These are phyloP conservation scores for Helotiales sp. DNA, from an alignment of 2,329 filamentous ascomycete genomes.

Conservation along the genomic window DNA sequence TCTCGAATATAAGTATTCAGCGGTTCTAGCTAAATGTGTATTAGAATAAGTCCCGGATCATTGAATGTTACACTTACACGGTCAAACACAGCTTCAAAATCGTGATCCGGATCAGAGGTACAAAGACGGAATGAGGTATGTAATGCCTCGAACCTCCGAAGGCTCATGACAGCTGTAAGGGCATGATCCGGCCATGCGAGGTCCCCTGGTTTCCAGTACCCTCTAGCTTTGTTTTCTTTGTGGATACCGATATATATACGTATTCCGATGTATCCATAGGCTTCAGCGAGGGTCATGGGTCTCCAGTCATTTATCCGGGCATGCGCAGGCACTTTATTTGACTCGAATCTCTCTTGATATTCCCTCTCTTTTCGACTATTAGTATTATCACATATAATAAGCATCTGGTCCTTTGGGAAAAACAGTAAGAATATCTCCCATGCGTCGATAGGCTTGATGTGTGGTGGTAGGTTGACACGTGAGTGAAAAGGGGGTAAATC, in stretches of 20 bases:
- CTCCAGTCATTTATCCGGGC: background rate
- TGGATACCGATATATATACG: background rate
- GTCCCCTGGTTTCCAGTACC: background rate
- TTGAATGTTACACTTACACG: background rate
- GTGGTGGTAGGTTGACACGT: no score
- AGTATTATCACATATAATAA: background rate
- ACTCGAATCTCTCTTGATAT: background rate
- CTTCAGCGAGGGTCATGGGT: background rate
- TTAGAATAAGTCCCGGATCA: background rate
- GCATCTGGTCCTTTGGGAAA: background rate
- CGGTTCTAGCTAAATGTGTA: background rate
- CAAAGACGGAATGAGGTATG: background rate
- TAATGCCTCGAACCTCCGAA: background rate
- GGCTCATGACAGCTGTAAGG: background rate
- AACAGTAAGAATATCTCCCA: background rate
- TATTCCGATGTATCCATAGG: background rate
- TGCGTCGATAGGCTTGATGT: background rate
- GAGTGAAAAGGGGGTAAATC: no score
- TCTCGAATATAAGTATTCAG: background rate
- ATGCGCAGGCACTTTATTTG: background rate
- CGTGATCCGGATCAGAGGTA: background rate
- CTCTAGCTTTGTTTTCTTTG: background rate
- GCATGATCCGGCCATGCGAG: background rate
- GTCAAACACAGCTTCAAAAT: background rate
- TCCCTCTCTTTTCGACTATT: background rate